Conservation (phyloP, 345 rosid species). For the Eucalyptus decipiens region DNA sequence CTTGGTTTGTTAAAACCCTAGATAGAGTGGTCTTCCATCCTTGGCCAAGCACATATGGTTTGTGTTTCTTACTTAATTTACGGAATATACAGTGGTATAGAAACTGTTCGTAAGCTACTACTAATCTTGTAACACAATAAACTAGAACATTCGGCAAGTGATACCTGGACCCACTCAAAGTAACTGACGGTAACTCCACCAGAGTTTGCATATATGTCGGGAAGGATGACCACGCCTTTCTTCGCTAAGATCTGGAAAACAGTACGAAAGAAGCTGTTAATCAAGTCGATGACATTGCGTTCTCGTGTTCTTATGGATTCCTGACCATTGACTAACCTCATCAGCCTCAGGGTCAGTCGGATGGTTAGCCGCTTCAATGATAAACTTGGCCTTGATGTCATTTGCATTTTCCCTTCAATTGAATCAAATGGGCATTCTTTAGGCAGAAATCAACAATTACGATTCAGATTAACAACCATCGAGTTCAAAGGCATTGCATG, state of each 20-base stretch:
- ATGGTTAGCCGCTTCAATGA: slow-evolving; percentile 91
- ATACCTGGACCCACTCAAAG: slow-evolving; percentile 99
- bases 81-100: not conserved
- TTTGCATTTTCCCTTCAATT: slow-evolving; percentile 70
- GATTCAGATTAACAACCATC: not conserved
- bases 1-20: not conserved
- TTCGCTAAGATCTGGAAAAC: slow-evolving; percentile 49
- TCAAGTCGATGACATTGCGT: not conserved
- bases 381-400: slow-evolving; percentile 78
- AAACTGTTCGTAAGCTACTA: not conserved
- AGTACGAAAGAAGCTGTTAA: not conserved
- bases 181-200: slow-evolving; percentile 98
- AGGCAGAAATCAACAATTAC: not conserved
- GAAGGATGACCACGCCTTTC: slow-evolving; percentile 90
- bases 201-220: slow-evolving; percentile 92
- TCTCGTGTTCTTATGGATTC: not conserved
- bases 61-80: not conserved
- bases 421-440: not conserved
- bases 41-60: not conserved
- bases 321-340: slow-evolving; percentile 36
- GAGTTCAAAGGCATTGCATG: not conserved
- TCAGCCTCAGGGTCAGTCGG: slow-evolving; percentile 99
- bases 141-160: not conserved
- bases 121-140: not conserved
- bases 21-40: not conserved